Evolutionary conservation across 306 rosid species (phyloP), one percentile per base, ranked within the genome.

Genomic region (Citrullus amarus): DNA sequence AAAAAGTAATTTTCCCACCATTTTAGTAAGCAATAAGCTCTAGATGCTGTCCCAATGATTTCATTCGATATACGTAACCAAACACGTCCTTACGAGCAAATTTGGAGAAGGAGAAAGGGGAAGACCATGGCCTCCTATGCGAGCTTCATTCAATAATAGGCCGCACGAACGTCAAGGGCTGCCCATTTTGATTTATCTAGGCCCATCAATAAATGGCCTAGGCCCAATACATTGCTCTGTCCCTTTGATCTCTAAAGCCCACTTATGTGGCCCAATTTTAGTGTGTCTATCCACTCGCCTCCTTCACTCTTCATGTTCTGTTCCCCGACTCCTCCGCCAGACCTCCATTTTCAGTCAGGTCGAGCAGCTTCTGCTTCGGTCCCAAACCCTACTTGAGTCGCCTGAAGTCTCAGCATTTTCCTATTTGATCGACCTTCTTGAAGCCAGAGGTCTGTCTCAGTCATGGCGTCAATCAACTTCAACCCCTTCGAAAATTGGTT

Each of bases 391-490:
- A 75, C 66, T 34, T 4, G 0, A 10, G 36, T 14, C 53, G 3
- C 15, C n/a, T 68, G 13, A 67, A 70, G 1, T 58, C 39, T 60
- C 25, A 41, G n/a, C 20, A 11, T 38, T 13, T 71, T 54, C 22
- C 17, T 39, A 4, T 30, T 18, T 4, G 77, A 44, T 25, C 14
- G 41, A 25, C 38, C 38, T 51, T 32, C 62, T 74, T 30, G 9
- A 28, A 34, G 6, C 36, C 34, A 54, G 13, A 75, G 48, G 9
- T 61, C 43, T 53, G 34, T 18, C 50, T 18, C 80, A 32, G 20
- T 51, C 51, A 94, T 92, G 98, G 90, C 93, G 81, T 91, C 98
- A 57, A 88, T 95, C 48, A 92, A 90, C 79, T 89, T 95, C 88
- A 92, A 92, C 79, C 89, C 93, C 10, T 92, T 91, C 39, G 88